A percentile compares a stretch with the other conserved stretches of the same genome.
Conservation (phyloP, 2,329 filamentous ascomycete genomes). For the Gnomoniopsis sp. region DNA sequence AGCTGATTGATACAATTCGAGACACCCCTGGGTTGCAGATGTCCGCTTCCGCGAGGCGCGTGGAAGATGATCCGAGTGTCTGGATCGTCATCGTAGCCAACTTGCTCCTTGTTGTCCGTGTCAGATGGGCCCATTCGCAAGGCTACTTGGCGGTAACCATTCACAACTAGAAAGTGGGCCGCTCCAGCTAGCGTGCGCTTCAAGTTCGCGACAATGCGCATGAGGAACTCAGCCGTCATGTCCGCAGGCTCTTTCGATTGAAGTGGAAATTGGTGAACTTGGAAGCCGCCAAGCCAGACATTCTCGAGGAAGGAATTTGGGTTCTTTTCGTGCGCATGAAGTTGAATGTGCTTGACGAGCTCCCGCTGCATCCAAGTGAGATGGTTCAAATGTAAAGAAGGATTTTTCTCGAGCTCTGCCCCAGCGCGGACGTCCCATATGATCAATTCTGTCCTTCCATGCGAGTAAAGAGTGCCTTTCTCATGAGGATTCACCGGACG, state of each 20-base stretch:
- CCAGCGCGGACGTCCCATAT: slow-evolving; percentile 48
- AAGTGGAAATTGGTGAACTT: slow-evolving; percentile 18
- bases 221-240: slow-evolving; percentile 36
- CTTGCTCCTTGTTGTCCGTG: slow-evolving; percentile 20
- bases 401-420: slow-evolving; percentile 22
- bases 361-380: slow-evolving; percentile 44
- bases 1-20: slow-evolving; percentile 42
- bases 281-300: slow-evolving; percentile 45
- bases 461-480: slow-evolving; percentile 2
- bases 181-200: slow-evolving; percentile 34
- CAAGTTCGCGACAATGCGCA: slow-evolving; percentile 29
- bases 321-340: slow-evolving; percentile 29
- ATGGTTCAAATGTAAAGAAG: slow-evolving; percentile 27
- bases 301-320: slow-evolving; percentile 30
- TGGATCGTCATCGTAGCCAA: slow-evolving; percentile 22
- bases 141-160: slow-evolving; percentile 37
- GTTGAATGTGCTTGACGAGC: slow-evolving; percentile 36
- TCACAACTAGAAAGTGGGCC: slow-evolving; percentile 23
- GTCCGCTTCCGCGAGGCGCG: slow-evolving; percentile 34
- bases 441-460: slow-evolving; percentile 41
- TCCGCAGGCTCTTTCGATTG: slow-evolving; percentile 36
- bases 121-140: slow-evolving; percentile 16
- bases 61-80: slow-evolving; percentile 41
- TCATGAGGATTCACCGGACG: slow-evolving; percentile 39
- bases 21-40: background rate